Percentiles rank a stretch among this genome's conserved stretches.
phyloP scores from a whole-genome alignment of 768 basidiomycete genomes.

The Agrocybe praecox region DNA sequence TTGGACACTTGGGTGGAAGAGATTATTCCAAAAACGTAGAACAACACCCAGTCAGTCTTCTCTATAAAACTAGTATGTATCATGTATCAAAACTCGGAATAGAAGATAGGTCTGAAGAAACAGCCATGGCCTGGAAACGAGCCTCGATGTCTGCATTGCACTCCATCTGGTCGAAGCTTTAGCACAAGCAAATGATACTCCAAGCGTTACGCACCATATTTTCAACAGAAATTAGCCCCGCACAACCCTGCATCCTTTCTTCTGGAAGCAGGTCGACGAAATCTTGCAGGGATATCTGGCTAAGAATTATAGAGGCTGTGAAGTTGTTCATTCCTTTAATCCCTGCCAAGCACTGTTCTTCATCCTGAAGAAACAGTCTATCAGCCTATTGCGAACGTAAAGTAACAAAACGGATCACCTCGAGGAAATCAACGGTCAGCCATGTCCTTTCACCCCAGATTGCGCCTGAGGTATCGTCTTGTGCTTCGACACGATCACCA shows the following conservation, averaged over 20 bases:
- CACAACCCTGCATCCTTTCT: conserved; percentile 47
- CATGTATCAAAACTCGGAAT: neutral
- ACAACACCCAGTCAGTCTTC: too few species aligned
- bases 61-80: too few species aligned
- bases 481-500: conserved; percentile 57
- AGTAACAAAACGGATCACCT: conserved; percentile 35
- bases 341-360: conserved; percentile 50
- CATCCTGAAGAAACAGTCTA: conserved; percentile 45
- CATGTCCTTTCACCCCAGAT: conserved; percentile 67
- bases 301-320: conserved; percentile 66
- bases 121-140: conserved; percentile 13
- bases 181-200: neutral
- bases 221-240: conserved; percentile 46
- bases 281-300: conserved; percentile 51
- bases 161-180: conserved; percentile 6
- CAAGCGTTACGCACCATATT: conserved; percentile 49
- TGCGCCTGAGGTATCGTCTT: conserved; percentile 41
- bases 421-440: conserved; percentile 57
- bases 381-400: neutral
- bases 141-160: conserved; percentile 21
- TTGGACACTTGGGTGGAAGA: conserved; percentile 26
- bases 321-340: conserved; percentile 71
- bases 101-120: conserved; percentile 8
- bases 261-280: conserved; percentile 56
- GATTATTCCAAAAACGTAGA: neutral